Base-by-base conservation (phyloP, 805 yeast species). In the Lachancea mirantina region DNA sequence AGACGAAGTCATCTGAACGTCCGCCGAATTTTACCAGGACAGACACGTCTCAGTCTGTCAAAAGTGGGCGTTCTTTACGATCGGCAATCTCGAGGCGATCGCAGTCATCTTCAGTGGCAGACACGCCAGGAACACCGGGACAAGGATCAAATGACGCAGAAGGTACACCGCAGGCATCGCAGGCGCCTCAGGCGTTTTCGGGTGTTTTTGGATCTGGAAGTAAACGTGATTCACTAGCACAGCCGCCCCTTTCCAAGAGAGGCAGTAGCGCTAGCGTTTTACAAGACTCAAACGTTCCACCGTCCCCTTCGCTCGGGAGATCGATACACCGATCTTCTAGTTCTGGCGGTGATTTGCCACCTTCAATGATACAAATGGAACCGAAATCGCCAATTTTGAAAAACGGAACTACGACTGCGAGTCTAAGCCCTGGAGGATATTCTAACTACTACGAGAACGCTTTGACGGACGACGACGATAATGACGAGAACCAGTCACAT, bases 311-410 rank as follows among this genome's bases (percentile, higher is more conserved):
- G 13, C 23, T 17, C 24, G 24, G 24, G 14, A 15, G 14, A 10
- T 28, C 23, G 10, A 9, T 19, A 4, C 34, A 23, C n/a, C 19
- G 25, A 5, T 31, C 46, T 18, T 46, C 65, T 2, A 63, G 63
- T 30, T 50, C 54, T 17, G 41, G 48, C 19, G 42, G 55, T 3
- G 64, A 61, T 36, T 58, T 77, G 35, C 84, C 85, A 11, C 76
- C 81, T 11, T 74, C 83, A 23, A 77, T 81, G 87, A 63, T 71
- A 21, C 76, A 73, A 41, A 62, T 76, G 38, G 81, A 71, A 45
- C 89, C 92, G 13, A 79, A 74, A 46, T 76, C 76, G 34, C 88
- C 92, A 2, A 82, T 82, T 38, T 65, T 82, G 45, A 65, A 77
- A 43, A 65, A 71, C 14, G 32, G 37, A 2, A 28, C 30, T 13